Conservation (phyloP, 1,284 basidiomycete species). For the Afroboletus lepidellus region DNA sequence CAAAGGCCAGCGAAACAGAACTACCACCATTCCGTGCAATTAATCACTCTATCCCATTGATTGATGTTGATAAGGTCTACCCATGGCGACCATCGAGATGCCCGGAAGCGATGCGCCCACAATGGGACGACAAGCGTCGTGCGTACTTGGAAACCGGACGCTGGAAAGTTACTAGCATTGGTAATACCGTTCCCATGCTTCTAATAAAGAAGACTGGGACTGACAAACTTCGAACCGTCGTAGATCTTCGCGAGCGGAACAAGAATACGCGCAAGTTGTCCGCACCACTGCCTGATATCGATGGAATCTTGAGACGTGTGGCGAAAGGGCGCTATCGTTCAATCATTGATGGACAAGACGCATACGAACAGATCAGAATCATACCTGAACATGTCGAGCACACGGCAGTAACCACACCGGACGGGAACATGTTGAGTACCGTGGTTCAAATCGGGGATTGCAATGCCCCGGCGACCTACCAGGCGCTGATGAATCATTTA, state of each 20-base stretch:
- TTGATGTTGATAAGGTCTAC: conserved; percentile 3
- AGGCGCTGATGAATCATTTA: conserved; percentile 32
- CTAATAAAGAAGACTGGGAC: conserved; percentile 28
- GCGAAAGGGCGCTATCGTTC: conserved; percentile 23
- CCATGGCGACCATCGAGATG: not conserved
- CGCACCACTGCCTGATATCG: conserved; percentile 33
- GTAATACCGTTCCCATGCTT: conserved; percentile 35
- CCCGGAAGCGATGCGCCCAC: not conserved
- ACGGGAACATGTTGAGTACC: conserved; percentile 36
- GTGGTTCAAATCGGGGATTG: conserved; percentile 36
- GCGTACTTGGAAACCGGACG: not conserved
- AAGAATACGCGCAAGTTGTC: conserved; percentile 37
- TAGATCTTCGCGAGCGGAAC: conserved; percentile 30
- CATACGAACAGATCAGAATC: conserved; percentile 38
- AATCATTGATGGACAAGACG: conserved; percentile 33
- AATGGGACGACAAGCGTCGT: not conserved
- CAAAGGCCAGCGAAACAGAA: not conserved
- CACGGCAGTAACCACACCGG: conserved; percentile 27
- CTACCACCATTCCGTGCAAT: not conserved
- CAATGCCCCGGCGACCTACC: conserved; percentile 29
- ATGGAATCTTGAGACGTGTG: conserved; percentile 27
- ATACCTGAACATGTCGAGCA: conserved; percentile 31
- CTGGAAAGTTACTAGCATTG: not conserved
- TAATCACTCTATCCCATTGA: conserved; percentile 28
- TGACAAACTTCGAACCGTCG: conserved; percentile 17